Percentiles rank a stretch among this genome's conserved stretches.
These are phyloP conservation scores for Diplocarpon rosae DNA, from an alignment of 2,329 filamentous ascomycete genomes.

Conservation along the genomic window DNA sequence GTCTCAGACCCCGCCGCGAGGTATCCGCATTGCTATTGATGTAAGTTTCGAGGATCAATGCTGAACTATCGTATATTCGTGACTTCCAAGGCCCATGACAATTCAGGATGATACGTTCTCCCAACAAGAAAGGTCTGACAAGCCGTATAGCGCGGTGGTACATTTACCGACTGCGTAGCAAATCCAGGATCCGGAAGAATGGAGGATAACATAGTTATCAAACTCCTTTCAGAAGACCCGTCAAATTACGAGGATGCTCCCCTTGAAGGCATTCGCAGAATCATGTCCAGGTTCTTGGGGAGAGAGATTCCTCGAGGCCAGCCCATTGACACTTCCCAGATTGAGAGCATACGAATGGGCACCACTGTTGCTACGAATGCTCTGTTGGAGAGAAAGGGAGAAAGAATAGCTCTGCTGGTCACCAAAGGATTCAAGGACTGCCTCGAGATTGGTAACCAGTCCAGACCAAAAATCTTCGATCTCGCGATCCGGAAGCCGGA, in stretches of 20 bases:
- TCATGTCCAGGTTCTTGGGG: conserved; percentile 67
- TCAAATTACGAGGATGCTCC: conserved; percentile 86
- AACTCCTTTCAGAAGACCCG: conserved; percentile 82
- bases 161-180: conserved; percentile 87
- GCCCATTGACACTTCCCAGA: conserved; percentile 67
- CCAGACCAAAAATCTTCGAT: conserved; percentile 81
- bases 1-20: conserved; percentile 29
- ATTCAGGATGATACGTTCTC: background rate
- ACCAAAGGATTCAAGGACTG: conserved; percentile 85
- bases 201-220: conserved; percentile 71
- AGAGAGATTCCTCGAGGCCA: conserved; percentile 70
- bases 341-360: conserved; percentile 90
- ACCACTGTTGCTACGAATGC: conserved; percentile 93
- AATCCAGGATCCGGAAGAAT: conserved; percentile 60
- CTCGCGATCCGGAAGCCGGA: conserved; percentile 79
- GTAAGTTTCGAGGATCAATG: conserved; percentile 11
- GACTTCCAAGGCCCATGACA: background rate
- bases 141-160: conserved; percentile 58
- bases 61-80: background rate
- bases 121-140: conserved; percentile 19
- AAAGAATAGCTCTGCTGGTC: conserved; percentile 77
- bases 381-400: conserved; percentile 78
- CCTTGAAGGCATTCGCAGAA: conserved; percentile 78
- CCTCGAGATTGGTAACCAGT: conserved; percentile 82
- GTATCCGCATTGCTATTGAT: conserved; percentile 62